Percentiles rank a stretch among this genome's conserved stretches.
phyloP scores from a whole-genome alignment of 2,329 filamentous ascomycete species.

The Graphiopsis chlorocephala region DNA sequence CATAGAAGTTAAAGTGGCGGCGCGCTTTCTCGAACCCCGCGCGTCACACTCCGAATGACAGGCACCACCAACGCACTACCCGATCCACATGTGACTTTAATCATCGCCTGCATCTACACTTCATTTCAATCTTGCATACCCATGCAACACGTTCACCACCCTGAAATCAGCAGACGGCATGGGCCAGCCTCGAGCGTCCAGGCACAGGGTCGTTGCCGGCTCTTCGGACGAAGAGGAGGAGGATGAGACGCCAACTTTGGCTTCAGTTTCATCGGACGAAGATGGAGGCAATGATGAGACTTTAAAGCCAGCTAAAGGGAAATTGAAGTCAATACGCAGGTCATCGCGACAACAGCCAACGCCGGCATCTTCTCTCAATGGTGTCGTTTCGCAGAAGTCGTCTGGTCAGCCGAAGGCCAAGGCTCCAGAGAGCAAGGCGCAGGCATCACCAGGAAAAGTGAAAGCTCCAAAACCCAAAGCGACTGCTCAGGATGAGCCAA shows the following conservation, averaged over 20 bases:
- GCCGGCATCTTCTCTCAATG: slow-evolving; percentile 1
- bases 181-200: slow-evolving; percentile 30
- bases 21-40: neutral
- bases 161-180: slow-evolving; percentile 24
- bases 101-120: neutral
- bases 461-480: slow-evolving; percentile 25
- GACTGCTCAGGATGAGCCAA: slow-evolving; percentile 37
- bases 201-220: slow-evolving; percentile 27
- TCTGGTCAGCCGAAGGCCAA: slow-evolving; percentile 21
- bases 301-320: slow-evolving; percentile 22
- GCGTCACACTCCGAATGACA: neutral
- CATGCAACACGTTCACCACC: neutral
- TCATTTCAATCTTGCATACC: neutral
- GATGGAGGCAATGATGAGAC: slow-evolving; percentile 16
- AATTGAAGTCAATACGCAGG: slow-evolving; percentile 23
- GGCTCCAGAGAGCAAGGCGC: neutral
- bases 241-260: slow-evolving; percentile 1
- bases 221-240: slow-evolving; percentile 28
- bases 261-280: slow-evolving; percentile 10
- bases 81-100: neutral
- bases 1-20: neutral
- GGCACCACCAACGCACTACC: neutral
- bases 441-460: slow-evolving; percentile 22
- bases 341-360: slow-evolving; percentile 20
- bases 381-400: slow-evolving; percentile 12